phyloP scores from a whole-genome alignment of 345 rosid genomes.

The Linum lewisii region DNA sequence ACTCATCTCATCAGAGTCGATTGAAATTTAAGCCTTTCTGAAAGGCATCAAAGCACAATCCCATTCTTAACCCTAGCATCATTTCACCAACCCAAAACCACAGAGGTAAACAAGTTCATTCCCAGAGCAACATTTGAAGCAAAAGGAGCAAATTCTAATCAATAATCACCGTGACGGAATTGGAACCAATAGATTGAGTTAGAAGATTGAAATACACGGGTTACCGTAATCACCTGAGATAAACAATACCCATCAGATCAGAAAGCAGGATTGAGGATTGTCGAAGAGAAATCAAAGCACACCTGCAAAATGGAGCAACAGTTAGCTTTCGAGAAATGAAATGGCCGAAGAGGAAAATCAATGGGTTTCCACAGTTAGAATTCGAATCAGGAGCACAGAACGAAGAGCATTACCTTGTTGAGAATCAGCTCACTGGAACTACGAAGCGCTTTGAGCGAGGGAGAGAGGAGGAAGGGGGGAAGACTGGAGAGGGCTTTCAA shows the following conservation, averaged over 20 bases:
- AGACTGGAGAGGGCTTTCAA: constrained; percentile 6
- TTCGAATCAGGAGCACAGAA: not conserved
- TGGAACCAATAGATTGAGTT: not conserved
- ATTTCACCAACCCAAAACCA: not conserved
- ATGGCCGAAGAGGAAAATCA: not conserved
- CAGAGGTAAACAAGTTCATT: not conserved
- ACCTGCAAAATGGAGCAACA: not conserved
- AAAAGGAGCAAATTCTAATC: too few species aligned
- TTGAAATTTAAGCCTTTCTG: not conserved
- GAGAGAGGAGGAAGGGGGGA: constrained; percentile 1
- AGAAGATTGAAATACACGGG: not conserved
- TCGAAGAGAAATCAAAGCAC: not conserved
- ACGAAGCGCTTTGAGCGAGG: constrained; percentile 3
- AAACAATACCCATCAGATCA: not conserved
- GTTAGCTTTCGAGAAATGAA: not conserved
- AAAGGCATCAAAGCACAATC: not conserved
- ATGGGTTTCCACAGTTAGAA: not conserved
- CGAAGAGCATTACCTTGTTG: constrained; percentile 8
- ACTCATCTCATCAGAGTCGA: not conserved
- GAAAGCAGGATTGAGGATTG: not conserved
- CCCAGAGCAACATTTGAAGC: not conserved
- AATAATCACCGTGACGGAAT: not conserved
- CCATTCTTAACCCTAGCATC: not conserved
- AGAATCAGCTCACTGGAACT: constrained; percentile 11
- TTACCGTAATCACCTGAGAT: not conserved